Evolutionary conservation across 148 eudicot species (phyloP).

Genomic region (Spergularia marina): DNA sequence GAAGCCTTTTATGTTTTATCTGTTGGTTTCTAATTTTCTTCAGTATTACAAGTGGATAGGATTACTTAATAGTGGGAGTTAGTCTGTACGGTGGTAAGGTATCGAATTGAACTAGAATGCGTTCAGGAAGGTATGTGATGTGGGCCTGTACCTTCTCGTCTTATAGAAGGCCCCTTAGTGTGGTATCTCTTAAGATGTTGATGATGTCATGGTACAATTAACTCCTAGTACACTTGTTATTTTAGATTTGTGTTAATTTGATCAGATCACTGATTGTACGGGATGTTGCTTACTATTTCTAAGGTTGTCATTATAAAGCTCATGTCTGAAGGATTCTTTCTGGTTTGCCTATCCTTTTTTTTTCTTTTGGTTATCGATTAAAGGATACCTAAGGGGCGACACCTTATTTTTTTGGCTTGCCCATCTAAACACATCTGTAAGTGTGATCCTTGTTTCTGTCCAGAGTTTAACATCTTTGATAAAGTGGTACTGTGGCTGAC

Average conservation of each 20-base stretch:
- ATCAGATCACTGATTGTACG: not conserved
- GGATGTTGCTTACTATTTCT: not conserved
- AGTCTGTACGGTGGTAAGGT: too few species aligned
- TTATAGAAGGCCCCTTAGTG: not conserved
- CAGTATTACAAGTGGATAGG: not conserved
- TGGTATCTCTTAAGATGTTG: not conserved
- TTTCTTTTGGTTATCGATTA: too few species aligned
- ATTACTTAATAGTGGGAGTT: not conserved
- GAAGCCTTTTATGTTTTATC: not conserved
- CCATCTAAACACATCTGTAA: not conserved
- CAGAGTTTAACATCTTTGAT: constrained; percentile 1
- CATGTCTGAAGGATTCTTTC: too few species aligned
- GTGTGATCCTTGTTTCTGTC: not conserved
- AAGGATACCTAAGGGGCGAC: too few species aligned
- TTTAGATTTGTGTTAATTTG: not conserved
- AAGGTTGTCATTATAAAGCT: not conserved
- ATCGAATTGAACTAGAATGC: too few species aligned
- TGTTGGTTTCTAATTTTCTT: not conserved
- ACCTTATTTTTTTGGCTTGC: not conserved
- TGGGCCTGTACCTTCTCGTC: too few species aligned
- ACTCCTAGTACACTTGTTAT: not conserved
- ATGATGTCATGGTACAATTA: not conserved
- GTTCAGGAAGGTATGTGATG: too few species aligned
- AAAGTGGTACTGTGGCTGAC: not conserved
- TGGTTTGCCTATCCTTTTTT: too few species aligned